Conservation (phyloP, 2,329 filamentous ascomycete genomes). For the Emmonsiellopsis sp. region DNA sequence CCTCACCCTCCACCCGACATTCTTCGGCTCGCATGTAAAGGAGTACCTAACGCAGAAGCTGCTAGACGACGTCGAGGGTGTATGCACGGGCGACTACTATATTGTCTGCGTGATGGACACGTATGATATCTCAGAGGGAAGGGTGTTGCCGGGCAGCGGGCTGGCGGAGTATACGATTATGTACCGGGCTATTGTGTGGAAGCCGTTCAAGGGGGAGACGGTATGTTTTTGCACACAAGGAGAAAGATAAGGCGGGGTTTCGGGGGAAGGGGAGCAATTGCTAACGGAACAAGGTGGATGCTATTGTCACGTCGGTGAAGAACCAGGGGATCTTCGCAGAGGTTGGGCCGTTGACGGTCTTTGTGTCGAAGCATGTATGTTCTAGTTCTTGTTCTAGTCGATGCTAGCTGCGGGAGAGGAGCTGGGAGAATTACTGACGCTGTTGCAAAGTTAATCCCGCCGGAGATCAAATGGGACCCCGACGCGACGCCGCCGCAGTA, state of each 20-base stretch:
- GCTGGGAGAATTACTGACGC: neutral
- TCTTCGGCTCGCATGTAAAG: conserved; percentile 89
- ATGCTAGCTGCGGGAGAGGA: neutral
- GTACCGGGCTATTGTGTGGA: conserved; percentile 94
- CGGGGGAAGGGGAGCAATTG: conserved; percentile 7
- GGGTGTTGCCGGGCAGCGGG: conserved; percentile 83
- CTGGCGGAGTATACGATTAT: conserved; percentile 90
- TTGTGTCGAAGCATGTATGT: conserved; percentile 60
- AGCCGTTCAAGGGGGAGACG: conserved; percentile 95
- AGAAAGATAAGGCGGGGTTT: neutral
- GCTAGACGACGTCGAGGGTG: conserved; percentile 86
- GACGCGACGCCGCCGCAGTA: conserved; percentile 96
- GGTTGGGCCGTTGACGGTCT: conserved; percentile 39
- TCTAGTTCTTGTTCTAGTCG: conserved; percentile 3
- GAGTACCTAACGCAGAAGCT: conserved; percentile 84
- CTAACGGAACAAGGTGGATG: conserved; percentile 64
- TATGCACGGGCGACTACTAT: conserved; percentile 90
- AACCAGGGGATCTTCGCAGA: conserved; percentile 68
- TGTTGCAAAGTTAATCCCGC: conserved; percentile 65
- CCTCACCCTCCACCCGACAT: conserved; percentile 91
- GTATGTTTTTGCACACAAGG: conserved; percentile 44
- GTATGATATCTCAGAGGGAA: conserved; percentile 86
- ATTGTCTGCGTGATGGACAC: conserved; percentile 98
- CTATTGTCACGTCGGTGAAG: conserved; percentile 84
- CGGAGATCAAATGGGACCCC: conserved; percentile 85